phyloP scores from a whole-genome alignment of 495 filamentous ascomycete genomes.

The Daldinia vernicosa region DNA sequence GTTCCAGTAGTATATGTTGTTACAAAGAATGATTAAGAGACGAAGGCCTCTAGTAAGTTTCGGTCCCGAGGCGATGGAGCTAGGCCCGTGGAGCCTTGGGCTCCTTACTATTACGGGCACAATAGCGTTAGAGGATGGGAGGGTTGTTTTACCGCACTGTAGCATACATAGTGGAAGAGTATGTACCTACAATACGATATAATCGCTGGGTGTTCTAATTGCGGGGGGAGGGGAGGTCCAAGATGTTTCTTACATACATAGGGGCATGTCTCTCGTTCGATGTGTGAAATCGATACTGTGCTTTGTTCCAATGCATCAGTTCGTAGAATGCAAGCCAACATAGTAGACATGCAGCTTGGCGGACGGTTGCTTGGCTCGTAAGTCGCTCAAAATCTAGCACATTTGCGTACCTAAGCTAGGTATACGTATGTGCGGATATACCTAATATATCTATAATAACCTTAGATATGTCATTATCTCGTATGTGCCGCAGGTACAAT shows the following conservation, averaged over 20 bases:
- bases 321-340: conserved; percentile 2
- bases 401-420: not conserved
- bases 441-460: not conserved
- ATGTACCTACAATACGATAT: too few relatives aligned
- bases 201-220: not conserved
- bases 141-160: conserved; percentile 3
- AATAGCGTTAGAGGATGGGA: not conserved
- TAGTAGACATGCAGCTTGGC: not conserved
- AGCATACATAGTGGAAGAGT: not conserved
- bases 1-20: not conserved
- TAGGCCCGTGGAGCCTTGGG: not conserved
- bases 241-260: not conserved
- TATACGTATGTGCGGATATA: not conserved
- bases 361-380: conserved; percentile 1
- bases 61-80: conserved; percentile 17
- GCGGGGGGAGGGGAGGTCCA: conserved; percentile 24
- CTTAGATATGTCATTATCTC: not conserved
- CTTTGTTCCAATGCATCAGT: conserved; percentile 10
- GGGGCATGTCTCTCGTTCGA: not conserved
- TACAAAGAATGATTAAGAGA: not conserved
- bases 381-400: not conserved
- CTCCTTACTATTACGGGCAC: not conserved
- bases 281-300: conserved; percentile 18
- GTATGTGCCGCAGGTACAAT: not conserved
- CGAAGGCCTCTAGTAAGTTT: not conserved